phyloP scores from a whole-genome alignment of 73 alveolate species.

The Symbiodinium pilosum region DNA sequence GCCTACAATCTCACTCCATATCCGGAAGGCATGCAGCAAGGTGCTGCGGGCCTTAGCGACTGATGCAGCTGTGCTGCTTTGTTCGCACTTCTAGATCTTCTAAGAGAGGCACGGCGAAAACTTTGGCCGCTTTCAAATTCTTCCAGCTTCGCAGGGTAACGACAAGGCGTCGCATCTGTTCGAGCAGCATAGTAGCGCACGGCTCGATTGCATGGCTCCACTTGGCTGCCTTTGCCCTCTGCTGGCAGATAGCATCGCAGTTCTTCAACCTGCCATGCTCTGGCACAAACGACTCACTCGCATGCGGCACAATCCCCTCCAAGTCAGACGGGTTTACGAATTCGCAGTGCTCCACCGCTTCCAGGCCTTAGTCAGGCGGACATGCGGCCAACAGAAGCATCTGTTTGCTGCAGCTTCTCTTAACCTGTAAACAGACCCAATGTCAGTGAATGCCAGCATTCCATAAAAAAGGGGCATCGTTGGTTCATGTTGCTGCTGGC shows the following conservation, averaged over 20 bases:
- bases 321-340: not conserved
- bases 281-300: too few relatives aligned
- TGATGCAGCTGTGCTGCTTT: too few relatives aligned
- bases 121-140: slow-evolving; percentile 10
- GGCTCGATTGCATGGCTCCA: too few relatives aligned
- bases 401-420: too few relatives aligned
- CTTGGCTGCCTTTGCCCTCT: not conserved
- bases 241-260: not conserved
- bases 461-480: too few relatives aligned
- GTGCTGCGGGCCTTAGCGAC: slow-evolving; percentile 14
- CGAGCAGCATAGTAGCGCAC: not conserved
- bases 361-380: not conserved
- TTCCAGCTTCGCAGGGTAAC: slow-evolving; percentile 9
- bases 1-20: not conserved
- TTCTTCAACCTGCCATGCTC: not conserved
- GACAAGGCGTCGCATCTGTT: not conserved
- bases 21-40: not conserved
- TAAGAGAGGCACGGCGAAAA: not conserved
- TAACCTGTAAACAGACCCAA: too few relatives aligned
- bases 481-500: too few relatives aligned
- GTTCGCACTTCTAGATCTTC: too few relatives aligned
- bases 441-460: too few relatives aligned
- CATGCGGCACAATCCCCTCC: too few relatives aligned
- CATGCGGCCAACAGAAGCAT: not conserved
- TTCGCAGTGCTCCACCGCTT: not conserved